Conservation (phyloP, 2,329 filamentous ascomycete species). For the Diaporthe caulivora region DNA sequence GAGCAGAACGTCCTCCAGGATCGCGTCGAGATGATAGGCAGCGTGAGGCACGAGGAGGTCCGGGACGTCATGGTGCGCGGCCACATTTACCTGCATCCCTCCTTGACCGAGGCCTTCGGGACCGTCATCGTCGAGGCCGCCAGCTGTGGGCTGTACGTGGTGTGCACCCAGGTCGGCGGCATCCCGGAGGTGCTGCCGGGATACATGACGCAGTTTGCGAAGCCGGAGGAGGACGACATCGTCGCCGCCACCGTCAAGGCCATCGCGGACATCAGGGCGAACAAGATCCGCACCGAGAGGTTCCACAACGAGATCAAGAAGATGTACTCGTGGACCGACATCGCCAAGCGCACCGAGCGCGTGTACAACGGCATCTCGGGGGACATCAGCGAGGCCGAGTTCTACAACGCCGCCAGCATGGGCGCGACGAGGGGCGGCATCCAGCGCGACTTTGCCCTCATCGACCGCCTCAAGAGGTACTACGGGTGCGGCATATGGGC, state of each 20-base stretch:
- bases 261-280: constrained; percentile 86
- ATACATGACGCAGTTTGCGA: constrained; percentile 98
- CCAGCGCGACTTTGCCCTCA: constrained; percentile 85
- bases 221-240: constrained; percentile 95
- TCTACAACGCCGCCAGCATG: constrained; percentile 79
- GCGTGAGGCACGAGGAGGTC: constrained; percentile 95
- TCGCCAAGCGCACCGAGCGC: constrained; percentile 91
- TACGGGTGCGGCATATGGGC: constrained; percentile 99
- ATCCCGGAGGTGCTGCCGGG: constrained; percentile 96
- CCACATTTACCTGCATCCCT: constrained; percentile 96
- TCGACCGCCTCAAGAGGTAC: constrained; percentile 94
- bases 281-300: constrained; percentile 88
- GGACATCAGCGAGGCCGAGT: constrained; percentile 85
- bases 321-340: constrained; percentile 99
- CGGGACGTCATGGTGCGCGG: constrained; percentile 97
- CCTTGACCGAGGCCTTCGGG: constrained; percentile 95
- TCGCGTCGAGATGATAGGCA: constrained; percentile 90
- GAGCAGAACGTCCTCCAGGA: constrained; percentile 95
- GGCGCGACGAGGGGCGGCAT: constrained; percentile 79
- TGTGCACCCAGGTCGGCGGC: constrained; percentile 95
- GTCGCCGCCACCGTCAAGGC: constrained; percentile 90
- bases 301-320: constrained; percentile 98
- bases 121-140: constrained; percentile 98
- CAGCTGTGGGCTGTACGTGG: constrained; percentile 94
- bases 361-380: constrained; percentile 96